Evolutionary conservation across 2,329 filamentous ascomycete genomes (phyloP), one percentile per base, ranked within the genome.

Genomic region (Beauveria varroae): DNA sequence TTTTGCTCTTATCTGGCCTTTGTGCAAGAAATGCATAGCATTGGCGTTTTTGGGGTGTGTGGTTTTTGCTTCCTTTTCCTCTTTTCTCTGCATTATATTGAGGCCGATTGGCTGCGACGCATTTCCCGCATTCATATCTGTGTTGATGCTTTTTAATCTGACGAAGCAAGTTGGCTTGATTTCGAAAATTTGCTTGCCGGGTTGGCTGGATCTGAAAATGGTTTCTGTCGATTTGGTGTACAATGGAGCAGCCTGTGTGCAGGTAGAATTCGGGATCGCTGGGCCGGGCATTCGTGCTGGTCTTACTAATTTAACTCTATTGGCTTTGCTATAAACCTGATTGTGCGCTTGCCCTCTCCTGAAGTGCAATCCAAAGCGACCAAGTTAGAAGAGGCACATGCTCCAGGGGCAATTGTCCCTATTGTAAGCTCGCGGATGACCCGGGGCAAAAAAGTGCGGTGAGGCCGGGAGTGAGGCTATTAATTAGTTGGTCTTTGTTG

Each of bases 11-110:
- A 14, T n/a, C 34, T 43, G 47, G 30, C 22, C 28, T 5, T 51
- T n/a, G n/a, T 41, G 16, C 30, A n/a, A 51, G 22, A 43, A 20
- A 43, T 53, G 57, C 57, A 60, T 60, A 60, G 57, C 57, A 53
- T 37, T 53, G 57, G 57, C 49, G 57, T 60, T 60, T 10, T 37
- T 22, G 37, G 57, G 49, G 22, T 16, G 18, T 26, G 49, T 60
- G 47, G 26, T 16, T 53, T 30, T 52, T 60, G 37, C 16, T 14
- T 10, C 12, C 5, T 46, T 24, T 53, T 37, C 3, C 34, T 53
- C 14, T 30, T n/a, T 37, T 41, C 12, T 41, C 34, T 37, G 40
- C 49, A 53, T 46, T 22, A 53, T 60, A 41, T 53, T 52, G 49
- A n/a, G 46, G 57, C 53, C 49, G 57, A 44, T 46, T 28, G 43